Evolutionary conservation across 106 monocot genomes (phyloP).

Genomic region (Ottelia alismoides): DNA sequence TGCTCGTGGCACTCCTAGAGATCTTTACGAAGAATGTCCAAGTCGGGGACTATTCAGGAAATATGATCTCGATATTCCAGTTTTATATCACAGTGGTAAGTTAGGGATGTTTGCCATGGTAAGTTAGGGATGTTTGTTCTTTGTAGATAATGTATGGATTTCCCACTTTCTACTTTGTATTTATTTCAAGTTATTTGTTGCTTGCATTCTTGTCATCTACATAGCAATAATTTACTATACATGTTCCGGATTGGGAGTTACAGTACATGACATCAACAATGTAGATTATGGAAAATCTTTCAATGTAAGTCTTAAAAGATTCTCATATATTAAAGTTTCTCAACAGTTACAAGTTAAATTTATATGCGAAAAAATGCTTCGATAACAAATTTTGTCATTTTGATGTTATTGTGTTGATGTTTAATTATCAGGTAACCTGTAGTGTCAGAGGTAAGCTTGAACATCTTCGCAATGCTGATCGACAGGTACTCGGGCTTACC

Average conservation of each 20-base stretch:
- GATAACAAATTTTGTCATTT: too few relatives aligned
- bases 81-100: constrained; percentile 70
- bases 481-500: constrained; percentile 64
- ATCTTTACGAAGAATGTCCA: constrained; percentile 45
- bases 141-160: too few relatives aligned
- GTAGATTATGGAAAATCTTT: constrained; percentile 44
- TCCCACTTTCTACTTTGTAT: too few relatives aligned
- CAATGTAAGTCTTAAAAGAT: constrained; percentile 30
- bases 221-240: constrained; percentile 49
- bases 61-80: constrained; percentile 35
- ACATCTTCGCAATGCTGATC: constrained; percentile 81
- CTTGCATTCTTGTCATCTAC: constrained; percentile 52
- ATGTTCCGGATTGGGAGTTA: constrained; percentile 89
- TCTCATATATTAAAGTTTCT: too few relatives aligned
- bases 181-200: constrained; percentile 57
- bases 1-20: constrained; percentile 67
- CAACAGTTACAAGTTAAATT: too few relatives aligned
- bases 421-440: constrained; percentile 64
- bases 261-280: constrained; percentile 32
- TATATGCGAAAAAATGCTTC: too few relatives aligned
- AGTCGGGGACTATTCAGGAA: constrained; percentile 21
- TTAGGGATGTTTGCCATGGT: too few relatives aligned
- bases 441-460: constrained; percentile 56
- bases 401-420: too few relatives aligned
- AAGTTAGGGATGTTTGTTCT: not conserved